These are phyloP conservation scores for Mycena capillaripes DNA, from an alignment of 768 basidiomycete species.

Conservation along the genomic window DNA sequence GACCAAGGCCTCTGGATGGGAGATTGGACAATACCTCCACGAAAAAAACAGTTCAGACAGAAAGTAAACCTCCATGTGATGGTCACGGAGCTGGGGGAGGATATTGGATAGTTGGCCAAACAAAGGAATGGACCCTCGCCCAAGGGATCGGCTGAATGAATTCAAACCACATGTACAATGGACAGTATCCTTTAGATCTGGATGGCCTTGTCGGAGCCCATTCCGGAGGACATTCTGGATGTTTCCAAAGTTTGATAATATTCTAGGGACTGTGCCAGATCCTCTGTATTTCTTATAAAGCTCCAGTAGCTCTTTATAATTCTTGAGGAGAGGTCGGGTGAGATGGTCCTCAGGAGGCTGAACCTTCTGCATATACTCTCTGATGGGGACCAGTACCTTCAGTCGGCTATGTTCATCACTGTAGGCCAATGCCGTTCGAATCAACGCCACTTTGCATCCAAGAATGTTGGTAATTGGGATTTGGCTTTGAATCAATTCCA, in stretches of 20 bases:
- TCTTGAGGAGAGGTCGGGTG: neutral
- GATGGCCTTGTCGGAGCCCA: neutral
- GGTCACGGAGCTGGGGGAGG: neutral
- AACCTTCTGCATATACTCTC: no score
- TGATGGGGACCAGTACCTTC: no score
- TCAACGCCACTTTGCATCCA: neutral
- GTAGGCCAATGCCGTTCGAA: neutral
- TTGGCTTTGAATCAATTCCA: neutral
- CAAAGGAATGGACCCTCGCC: neutral
- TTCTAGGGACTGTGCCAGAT: neutral
- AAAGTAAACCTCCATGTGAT: neutral
- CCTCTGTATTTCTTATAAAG: neutral
- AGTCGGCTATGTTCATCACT: no score
- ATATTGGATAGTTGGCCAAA: neutral
- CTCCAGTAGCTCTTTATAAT: neutral
- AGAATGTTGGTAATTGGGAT: neutral
- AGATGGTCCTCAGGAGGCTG: neutral
- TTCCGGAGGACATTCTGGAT: neutral
- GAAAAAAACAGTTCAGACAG: neutral
- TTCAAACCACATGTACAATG: neutral
- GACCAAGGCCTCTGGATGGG: neutral
- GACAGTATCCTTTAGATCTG: neutral
- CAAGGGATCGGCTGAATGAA: neutral
- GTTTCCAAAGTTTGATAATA: neutral
- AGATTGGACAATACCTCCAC: neutral